Evolutionary conservation across 2,329 filamentous ascomycete genomes (phyloP).

Genomic region (Sporothrix schenckii): DNA sequence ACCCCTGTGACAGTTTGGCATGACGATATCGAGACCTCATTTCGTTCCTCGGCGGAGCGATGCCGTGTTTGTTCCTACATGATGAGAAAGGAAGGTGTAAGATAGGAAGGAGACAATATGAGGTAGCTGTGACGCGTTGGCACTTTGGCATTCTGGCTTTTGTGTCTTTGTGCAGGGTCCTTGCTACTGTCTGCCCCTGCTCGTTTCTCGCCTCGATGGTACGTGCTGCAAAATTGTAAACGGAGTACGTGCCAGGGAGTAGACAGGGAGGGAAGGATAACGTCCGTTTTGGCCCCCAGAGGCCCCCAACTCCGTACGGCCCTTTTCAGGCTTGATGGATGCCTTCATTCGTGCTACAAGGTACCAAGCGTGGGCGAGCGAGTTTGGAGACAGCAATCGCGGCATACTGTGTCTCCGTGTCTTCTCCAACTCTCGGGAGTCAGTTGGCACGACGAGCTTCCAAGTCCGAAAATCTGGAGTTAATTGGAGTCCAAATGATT

Average conservation of each 20-base stretch:
- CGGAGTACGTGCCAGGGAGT: not conserved
- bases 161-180: not conserved
- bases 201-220: not conserved
- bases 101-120: not conserved
- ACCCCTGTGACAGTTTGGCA: slow-evolving; percentile 8
- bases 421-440: slow-evolving; percentile 1
- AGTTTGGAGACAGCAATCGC: slow-evolving; percentile 4
- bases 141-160: slow-evolving; percentile 10
- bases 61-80: slow-evolving; percentile 15
- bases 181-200: not conserved
- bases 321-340: not conserved
- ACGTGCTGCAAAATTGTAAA: slow-evolving; percentile 17
- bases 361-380: not conserved
- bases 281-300: slow-evolving; percentile 6
- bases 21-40: not conserved
- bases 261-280: not conserved
- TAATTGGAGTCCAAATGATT: not conserved
- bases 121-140: not conserved
- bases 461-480: slow-evolving; percentile 8
- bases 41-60: slow-evolving; percentile 4
- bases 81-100: slow-evolving; percentile 4
- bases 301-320: not conserved
- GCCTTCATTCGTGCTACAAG: slow-evolving; percentile 16
- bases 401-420: not conserved
- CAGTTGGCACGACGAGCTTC: slow-evolving; percentile 8